Conservation (phyloP, 192 early-diverging fungal genomes). For the Entomortierella beljakovae region DNA sequence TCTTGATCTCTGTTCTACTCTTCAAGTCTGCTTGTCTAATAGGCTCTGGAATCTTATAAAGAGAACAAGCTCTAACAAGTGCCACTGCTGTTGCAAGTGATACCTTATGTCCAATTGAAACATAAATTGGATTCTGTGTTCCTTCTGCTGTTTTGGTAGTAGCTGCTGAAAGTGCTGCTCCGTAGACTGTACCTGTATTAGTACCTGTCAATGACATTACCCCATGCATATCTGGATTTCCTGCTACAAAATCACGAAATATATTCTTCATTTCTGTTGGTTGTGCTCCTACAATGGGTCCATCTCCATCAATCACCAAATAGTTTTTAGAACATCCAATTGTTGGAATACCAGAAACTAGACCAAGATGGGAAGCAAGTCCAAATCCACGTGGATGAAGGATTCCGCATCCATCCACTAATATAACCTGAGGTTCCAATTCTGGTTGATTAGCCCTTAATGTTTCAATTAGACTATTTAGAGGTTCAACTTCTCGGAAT, state of each 20-base stretch:
- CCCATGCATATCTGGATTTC: constrained; percentile 22
- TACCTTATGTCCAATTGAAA: constrained; percentile 86
- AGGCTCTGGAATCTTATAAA: constrained; percentile 87
- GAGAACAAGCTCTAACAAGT: constrained; percentile 71
- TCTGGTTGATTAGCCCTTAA: constrained; percentile 63
- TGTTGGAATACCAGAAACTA: constrained; percentile 77
- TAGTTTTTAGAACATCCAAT: constrained; percentile 95
- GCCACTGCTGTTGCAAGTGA: constrained; percentile 75
- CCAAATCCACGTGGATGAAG: constrained; percentile 92
- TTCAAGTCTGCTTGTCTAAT: constrained; percentile 87
- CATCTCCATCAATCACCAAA: constrained; percentile 77
- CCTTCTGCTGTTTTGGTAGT: constrained; percentile 13
- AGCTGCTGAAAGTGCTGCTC: constrained; percentile 48
- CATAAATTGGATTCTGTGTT: constrained; percentile 84
- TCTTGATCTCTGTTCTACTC: constrained; percentile 66
- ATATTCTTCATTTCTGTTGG: constrained; percentile 59
- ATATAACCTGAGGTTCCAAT: constrained; percentile 78
- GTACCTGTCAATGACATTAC: constrained; percentile 57
- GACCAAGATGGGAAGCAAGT: constrained; percentile 86
- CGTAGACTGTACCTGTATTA: constrained; percentile 61
- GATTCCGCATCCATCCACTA: constrained; percentile 91
- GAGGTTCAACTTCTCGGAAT: constrained; percentile 83
- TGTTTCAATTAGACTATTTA: constrained; percentile 65
- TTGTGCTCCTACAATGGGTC: constrained; percentile 61
- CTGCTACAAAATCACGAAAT: constrained; percentile 25